phyloP scores from a whole-genome alignment of 2,329 filamentous ascomycete species.

The Cryphonectria carpinicola region DNA sequence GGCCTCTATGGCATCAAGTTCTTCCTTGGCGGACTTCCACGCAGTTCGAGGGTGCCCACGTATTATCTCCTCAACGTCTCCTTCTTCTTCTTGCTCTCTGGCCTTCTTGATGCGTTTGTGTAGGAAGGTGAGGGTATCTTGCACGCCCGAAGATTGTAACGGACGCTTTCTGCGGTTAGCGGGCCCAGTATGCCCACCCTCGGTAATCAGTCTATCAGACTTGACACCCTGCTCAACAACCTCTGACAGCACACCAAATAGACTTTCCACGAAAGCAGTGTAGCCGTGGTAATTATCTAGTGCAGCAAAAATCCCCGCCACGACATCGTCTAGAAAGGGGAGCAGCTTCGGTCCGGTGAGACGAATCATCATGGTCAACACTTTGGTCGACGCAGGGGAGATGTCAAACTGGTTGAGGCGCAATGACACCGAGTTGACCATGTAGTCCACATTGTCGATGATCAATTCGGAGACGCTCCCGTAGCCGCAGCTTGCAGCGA shows the following conservation, averaged over 20 bases:
- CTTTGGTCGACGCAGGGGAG: conserved; percentile 86
- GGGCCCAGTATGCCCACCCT: conserved; percentile 41
- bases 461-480: conserved; percentile 75
- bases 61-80: conserved; percentile 39
- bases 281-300: conserved; percentile 97
- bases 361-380: conserved; percentile 91
- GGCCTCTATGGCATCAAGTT: conserved; percentile 36
- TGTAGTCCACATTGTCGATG: conserved; percentile 91
- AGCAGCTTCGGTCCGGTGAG: conserved; percentile 81
- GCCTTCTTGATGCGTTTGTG: conserved; percentile 62
- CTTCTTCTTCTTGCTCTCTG: conserved; percentile 37
- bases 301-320: conserved; percentile 88
- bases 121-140: conserved; percentile 60
- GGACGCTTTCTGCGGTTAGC: conserved; percentile 49
- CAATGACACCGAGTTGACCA: conserved; percentile 89
- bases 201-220: conserved; percentile 53
- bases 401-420: conserved; percentile 92
- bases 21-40: conserved; percentile 40
- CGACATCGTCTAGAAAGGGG: conserved; percentile 88
- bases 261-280: conserved; percentile 77
- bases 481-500: conserved; percentile 80
- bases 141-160: conserved; percentile 42
- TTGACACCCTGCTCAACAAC: conserved; percentile 82
- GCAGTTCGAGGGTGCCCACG: conserved; percentile 41
- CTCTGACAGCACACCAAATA: conserved; percentile 82